Percentiles rank a stretch among this genome's conserved stretches.
phyloP scores from a whole-genome alignment of 2,329 filamentous ascomycete species.

The Neonectria ditissima region DNA sequence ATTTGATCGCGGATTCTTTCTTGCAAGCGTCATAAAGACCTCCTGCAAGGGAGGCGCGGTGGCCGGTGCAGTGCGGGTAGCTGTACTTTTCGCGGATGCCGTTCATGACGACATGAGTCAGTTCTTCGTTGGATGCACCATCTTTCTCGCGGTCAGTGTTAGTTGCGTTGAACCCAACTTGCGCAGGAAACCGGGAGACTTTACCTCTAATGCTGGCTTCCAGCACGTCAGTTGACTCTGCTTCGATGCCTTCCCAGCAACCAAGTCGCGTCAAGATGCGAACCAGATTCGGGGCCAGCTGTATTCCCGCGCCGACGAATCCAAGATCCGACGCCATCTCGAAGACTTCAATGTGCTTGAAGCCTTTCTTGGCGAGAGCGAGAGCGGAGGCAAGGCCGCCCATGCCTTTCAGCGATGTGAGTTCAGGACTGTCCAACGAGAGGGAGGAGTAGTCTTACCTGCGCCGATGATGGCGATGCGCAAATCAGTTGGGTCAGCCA shows the following conservation, averaged over 20 bases:
- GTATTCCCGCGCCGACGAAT: slow-evolving; percentile 87
- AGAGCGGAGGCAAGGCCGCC: slow-evolving; percentile 79
- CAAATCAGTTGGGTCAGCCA: slow-evolving; percentile 6
- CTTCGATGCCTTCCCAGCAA: slow-evolving; percentile 78
- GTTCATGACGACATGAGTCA: slow-evolving; percentile 76
- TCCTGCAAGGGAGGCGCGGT: slow-evolving; percentile 77
- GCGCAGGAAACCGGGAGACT: slow-evolving; percentile 28
- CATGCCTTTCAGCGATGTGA: slow-evolving; percentile 69
- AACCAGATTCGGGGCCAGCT: slow-evolving; percentile 84
- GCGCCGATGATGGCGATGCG: slow-evolving; percentile 64
- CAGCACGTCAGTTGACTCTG: slow-evolving; percentile 76
- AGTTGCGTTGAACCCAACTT: background rate
- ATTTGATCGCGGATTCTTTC: slow-evolving; percentile 70
- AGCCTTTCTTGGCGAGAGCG: slow-evolving; percentile 80
- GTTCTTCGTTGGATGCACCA: slow-evolving; percentile 75
- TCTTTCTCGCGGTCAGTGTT: slow-evolving; percentile 53
- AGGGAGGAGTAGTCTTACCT: slow-evolving; percentile 48
- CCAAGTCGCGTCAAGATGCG: slow-evolving; percentile 79
- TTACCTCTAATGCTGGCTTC: slow-evolving; percentile 78
- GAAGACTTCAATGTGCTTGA: slow-evolving; percentile 78
- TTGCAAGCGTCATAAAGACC: slow-evolving; percentile 78
- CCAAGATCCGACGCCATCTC: slow-evolving; percentile 79
- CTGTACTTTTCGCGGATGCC: slow-evolving; percentile 76
- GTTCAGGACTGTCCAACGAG: background rate
- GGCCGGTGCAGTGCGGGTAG: slow-evolving; percentile 84